A percentile compares a stretch with the other conserved stretches of the same genome.
These are phyloP conservation scores for Aspergillus quadricinctus DNA, from an alignment of 2,329 filamentous ascomycete genomes.

Conservation along the genomic window DNA sequence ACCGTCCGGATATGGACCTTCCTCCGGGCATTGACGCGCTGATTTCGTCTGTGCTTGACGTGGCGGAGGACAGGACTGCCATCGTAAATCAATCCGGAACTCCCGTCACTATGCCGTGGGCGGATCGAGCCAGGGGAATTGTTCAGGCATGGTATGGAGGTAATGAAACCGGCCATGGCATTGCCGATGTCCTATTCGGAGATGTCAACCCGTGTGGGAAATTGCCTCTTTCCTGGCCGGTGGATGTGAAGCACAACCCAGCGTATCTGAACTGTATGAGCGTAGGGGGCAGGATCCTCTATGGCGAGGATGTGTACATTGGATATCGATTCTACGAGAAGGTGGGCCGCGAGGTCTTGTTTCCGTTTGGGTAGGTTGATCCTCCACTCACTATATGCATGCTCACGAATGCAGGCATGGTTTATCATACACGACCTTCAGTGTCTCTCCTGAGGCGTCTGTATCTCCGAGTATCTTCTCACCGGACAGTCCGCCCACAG, in stretches of 20 bases:
- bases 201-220: constrained; percentile 68
- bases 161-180: constrained; percentile 75
- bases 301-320: constrained; percentile 73
- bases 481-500: constrained; percentile 40
- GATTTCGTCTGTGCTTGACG: constrained; percentile 59
- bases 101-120: constrained; percentile 51
- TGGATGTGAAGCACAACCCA: constrained; percentile 62
- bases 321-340: constrained; percentile 77
- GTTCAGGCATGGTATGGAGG: constrained; percentile 78
- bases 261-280: constrained; percentile 67
- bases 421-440: constrained; percentile 68
- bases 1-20: constrained; percentile 52
- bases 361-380: constrained; percentile 57
- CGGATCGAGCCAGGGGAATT: constrained; percentile 47
- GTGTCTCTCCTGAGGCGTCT: constrained; percentile 41
- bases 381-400: not conserved
- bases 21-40: constrained; percentile 50
- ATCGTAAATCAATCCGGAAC: constrained; percentile 74
- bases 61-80: constrained; percentile 60
- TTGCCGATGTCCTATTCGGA: constrained; percentile 71
- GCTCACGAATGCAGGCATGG: constrained; percentile 51
- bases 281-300: constrained; percentile 67
- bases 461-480: constrained; percentile 27
- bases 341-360: constrained; percentile 58
- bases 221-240: constrained; percentile 68